phyloP scores from a whole-genome alignment of 768 basidiomycete species.

The Tricholoma matsutake region DNA sequence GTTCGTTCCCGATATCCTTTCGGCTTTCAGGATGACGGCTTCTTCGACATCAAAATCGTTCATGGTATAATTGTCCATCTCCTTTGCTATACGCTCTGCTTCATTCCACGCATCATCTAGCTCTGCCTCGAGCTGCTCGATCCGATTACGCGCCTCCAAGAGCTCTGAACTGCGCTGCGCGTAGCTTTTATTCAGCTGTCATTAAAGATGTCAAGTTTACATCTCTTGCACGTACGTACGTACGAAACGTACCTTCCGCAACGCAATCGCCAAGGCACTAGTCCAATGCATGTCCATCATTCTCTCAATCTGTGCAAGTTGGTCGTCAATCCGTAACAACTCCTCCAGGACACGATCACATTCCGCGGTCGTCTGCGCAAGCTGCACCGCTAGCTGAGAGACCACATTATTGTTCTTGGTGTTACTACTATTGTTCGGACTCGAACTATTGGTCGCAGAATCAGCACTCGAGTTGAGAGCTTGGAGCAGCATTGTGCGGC shows the following conservation, averaged over 20 bases:
- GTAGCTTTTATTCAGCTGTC: conserved; percentile 64
- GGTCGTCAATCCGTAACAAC: conserved; percentile 57
- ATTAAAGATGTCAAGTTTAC: conserved; percentile 11
- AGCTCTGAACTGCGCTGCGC: conserved; percentile 63
- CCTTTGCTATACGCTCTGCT: conserved; percentile 67
- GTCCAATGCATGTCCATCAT: conserved; percentile 66
- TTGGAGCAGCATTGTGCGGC: conserved; percentile 69
- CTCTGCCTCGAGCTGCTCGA: conserved; percentile 61
- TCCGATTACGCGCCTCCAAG: conserved; percentile 39
- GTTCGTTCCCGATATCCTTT: conserved; percentile 38
- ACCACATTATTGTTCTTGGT: conserved; percentile 38
- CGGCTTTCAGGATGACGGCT: conserved; percentile 45
- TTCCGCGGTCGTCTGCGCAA: conserved; percentile 54
- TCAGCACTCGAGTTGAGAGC: conserved; percentile 51
- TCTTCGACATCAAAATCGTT: conserved; percentile 20
- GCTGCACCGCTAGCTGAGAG: conserved; percentile 48
- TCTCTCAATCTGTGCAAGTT: conserved; percentile 57
- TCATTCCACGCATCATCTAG: conserved; percentile 80
- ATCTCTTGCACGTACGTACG: background rate
- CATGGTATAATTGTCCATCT: conserved; percentile 63
- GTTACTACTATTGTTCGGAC: conserved; percentile 31
- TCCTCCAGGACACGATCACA: conserved; percentile 59
- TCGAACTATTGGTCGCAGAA: conserved; percentile 16
- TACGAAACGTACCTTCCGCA: conserved; percentile 53
- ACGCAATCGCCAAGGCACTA: conserved; percentile 72